Evolutionary conservation across 2,329 filamentous ascomycete genomes (phyloP).

Genomic region (Colletotrichum karsti): DNA sequence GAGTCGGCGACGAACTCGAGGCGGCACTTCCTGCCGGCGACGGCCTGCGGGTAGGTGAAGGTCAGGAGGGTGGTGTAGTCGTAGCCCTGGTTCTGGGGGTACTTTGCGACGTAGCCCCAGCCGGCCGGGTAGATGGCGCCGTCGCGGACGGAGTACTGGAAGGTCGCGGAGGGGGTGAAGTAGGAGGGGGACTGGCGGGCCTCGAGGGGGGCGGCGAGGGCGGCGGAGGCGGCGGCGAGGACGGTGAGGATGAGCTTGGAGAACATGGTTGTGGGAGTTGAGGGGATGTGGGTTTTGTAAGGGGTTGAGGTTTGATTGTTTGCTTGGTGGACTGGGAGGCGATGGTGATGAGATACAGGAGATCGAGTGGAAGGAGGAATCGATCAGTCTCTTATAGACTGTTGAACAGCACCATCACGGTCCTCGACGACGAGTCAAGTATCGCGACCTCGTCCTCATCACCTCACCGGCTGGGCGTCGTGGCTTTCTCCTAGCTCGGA

Average conservation of each 20-base stretch:
- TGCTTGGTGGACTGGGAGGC: neutral
- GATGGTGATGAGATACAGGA: neutral
- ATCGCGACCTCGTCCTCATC: neutral
- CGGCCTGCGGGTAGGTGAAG: conserved; percentile 35
- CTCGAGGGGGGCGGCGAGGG: conserved; percentile 32
- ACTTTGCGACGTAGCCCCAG: conserved; percentile 31
- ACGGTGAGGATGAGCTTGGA: conserved; percentile 33
- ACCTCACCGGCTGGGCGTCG: neutral
- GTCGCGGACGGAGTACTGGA: conserved; percentile 33
- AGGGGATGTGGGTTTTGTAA: neutral
- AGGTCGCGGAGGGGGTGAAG: conserved; percentile 34
- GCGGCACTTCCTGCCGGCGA: conserved; percentile 34
- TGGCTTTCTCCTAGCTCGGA: neutral
- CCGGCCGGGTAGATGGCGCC: conserved; percentile 32
- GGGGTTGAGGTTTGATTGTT: neutral
- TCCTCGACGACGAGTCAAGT: neutral
- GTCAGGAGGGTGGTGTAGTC: conserved; percentile 39
- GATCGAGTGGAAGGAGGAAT: neutral
- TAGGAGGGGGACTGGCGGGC: conserved; percentile 17
- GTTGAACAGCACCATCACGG: neutral
- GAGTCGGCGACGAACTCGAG: conserved; percentile 37
- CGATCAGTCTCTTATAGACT: neutral
- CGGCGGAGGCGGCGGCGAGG: conserved; percentile 30
- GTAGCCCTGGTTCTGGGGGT: conserved; percentile 32
- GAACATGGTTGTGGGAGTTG: conserved; percentile 29